These are phyloP conservation scores for Bruguiera gymnorhiza DNA, from an alignment of 345 rosid species.

Conservation along the genomic window DNA sequence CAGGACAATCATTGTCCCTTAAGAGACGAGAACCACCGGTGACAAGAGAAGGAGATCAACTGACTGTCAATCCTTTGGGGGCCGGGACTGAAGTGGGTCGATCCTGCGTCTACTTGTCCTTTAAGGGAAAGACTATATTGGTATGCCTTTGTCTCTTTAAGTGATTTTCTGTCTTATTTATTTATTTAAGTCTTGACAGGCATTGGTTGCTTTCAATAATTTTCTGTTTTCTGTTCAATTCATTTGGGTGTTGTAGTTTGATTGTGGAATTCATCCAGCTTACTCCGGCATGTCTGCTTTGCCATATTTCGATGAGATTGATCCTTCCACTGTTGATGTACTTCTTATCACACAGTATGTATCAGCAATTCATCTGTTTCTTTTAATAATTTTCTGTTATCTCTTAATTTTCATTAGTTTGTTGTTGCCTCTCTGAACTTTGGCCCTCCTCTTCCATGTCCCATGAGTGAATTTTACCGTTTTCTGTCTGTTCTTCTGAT, in stretches of 20 bases:
- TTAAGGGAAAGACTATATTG: slow-evolving; percentile 70
- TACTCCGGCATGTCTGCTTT: slow-evolving; percentile 92
- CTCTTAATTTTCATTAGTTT: neutral
- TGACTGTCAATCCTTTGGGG: slow-evolving; percentile 74
- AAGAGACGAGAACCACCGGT: slow-evolving; percentile 65
- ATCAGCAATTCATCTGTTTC: neutral
- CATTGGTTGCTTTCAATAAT: neutral
- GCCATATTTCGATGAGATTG: slow-evolving; percentile 94
- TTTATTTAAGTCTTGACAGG: neutral
- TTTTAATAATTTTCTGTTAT: neutral
- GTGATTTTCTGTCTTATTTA: too few species aligned
- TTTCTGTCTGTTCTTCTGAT: too few species aligned
- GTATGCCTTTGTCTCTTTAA: slow-evolving; percentile 24
- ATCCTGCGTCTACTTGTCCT: slow-evolving; percentile 88
- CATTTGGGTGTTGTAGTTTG: slow-evolving; percentile 43
- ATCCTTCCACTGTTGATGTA: slow-evolving; percentile 80
- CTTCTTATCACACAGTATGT: slow-evolving; percentile 89
- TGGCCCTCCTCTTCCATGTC: too few species aligned
- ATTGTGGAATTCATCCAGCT: slow-evolving; percentile 91
- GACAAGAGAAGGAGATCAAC: slow-evolving; percentile 69
- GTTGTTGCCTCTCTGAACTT: neutral
- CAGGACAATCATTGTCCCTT: slow-evolving; percentile 41
- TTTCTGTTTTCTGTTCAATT: neutral
- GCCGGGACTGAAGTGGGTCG: slow-evolving; percentile 97
- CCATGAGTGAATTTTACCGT: too few species aligned